Percentiles rank a stretch among this genome's conserved stretches.
Evolutionary conservation across 2,329 filamentous ascomycete genomes (phyloP).

Genomic region (Rachicladosporium sp.): DNA sequence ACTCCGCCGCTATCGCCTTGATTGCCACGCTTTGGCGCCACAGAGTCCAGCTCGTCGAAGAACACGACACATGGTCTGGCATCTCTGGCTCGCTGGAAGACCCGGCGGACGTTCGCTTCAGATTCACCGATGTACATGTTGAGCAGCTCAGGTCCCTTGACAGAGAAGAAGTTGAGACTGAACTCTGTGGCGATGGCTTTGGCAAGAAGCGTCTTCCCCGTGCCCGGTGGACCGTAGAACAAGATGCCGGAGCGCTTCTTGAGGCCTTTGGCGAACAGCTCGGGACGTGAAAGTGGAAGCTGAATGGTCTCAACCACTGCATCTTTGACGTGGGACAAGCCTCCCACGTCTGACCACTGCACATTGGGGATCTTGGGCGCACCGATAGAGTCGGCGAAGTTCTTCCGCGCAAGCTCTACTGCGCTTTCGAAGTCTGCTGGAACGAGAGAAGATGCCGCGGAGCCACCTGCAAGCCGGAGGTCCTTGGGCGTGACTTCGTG

Average conservation of each 20-base stretch:
- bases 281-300: slow-evolving; percentile 76
- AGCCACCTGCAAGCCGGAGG: slow-evolving; percentile 76
- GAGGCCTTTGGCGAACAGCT: slow-evolving; percentile 93
- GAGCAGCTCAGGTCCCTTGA: slow-evolving; percentile 81
- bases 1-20: slow-evolving; percentile 95
- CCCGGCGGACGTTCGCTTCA: slow-evolving; percentile 78
- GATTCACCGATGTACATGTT: slow-evolving; percentile 97
- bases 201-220: slow-evolving; percentile 81
- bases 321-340: slow-evolving; percentile 85
- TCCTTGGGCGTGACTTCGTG: slow-evolving; percentile 52
- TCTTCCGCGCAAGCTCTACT: slow-evolving; percentile 90
- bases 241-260: slow-evolving; percentile 78
- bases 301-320: slow-evolving; percentile 97
- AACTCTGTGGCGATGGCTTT: slow-evolving; percentile 92
- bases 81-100: slow-evolving; percentile 78
- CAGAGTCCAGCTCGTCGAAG: slow-evolving; percentile 85
- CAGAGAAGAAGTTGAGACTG: slow-evolving; percentile 86
- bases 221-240: slow-evolving; percentile 84
- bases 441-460: slow-evolving; percentile 63
- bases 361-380: slow-evolving; percentile 97
- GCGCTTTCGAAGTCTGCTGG: slow-evolving; percentile 81
- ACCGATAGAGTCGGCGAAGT: slow-evolving; percentile 93
- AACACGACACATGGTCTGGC: slow-evolving; percentile 83
- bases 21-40: slow-evolving; percentile 91
- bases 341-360: slow-evolving; percentile 90